phyloP scores from a whole-genome alignment of 2,329 filamentous ascomycete genomes.

The Apiospora koreana region DNA sequence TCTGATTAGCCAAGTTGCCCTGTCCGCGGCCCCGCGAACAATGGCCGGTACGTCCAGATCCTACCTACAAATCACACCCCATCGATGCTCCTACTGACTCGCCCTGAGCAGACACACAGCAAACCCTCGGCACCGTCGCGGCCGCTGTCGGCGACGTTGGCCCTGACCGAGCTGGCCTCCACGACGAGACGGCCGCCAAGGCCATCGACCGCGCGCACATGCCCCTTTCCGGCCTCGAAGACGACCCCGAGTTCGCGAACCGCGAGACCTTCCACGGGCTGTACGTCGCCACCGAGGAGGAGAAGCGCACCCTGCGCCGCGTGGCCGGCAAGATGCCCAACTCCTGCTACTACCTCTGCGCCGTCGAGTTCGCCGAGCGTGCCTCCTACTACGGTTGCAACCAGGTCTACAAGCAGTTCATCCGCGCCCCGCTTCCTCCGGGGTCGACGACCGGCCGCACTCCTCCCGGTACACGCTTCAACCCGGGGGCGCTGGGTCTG shows the following conservation, averaged over 20 bases:
- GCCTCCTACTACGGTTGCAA: conserved; percentile 7
- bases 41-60: background rate
- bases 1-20: background rate
- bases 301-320: conserved; percentile 3
- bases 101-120: background rate
- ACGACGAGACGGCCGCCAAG: conserved; percentile 12
- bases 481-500: background rate
- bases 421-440: background rate
- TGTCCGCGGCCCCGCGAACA: background rate
- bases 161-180: background rate
- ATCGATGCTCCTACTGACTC: background rate
- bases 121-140: conserved; percentile 4
- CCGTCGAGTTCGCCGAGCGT: conserved; percentile 8
- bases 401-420: conserved; percentile 10
- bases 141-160: conserved; percentile 11
- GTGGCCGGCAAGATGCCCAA: conserved; percentile 10
- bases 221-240: conserved; percentile 24
- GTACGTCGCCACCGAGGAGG: conserved; percentile 8
- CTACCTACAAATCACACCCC: background rate
- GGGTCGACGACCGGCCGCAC: background rate
- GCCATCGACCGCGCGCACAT: conserved; percentile 21
- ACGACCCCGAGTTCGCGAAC: conserved; percentile 12
- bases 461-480: background rate
- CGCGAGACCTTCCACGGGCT: conserved; percentile 14
- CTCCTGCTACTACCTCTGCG: conserved; percentile 12